Evolutionary conservation across 78 protist species (phyloP).

Genomic region (Cavenderia fasciculata): DNA sequence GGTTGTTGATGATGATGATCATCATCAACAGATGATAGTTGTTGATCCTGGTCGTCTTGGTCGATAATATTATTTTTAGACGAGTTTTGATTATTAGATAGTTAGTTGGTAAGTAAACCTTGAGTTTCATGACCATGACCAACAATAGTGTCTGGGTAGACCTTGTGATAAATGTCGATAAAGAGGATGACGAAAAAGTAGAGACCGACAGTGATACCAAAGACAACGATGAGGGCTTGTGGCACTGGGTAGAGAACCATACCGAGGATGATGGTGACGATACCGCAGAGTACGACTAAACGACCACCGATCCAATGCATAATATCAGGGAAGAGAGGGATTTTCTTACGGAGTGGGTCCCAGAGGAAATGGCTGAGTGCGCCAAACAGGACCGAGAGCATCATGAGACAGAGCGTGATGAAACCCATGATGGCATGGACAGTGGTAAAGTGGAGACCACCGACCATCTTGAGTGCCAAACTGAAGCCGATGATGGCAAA

Average conservation of each 20-base stretch:
- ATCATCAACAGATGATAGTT: no score
- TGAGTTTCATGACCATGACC: background rate
- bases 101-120: background rate
- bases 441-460: conserved; percentile 37
- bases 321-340: conserved; percentile 72
- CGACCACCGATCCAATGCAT: conserved; percentile 60
- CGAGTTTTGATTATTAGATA: no score
- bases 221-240: conserved; percentile 28
- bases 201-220: conserved; percentile 29
- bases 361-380: conserved; percentile 32
- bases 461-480: conserved; percentile 19
- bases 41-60: no score
- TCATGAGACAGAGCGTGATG: conserved; percentile 3
- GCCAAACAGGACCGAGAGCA: conserved; percentile 23
- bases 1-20: no score
- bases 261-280: conserved; percentile 66
- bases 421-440: conserved; percentile 52
- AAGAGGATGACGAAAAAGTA: background rate
- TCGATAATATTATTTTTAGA: no score
- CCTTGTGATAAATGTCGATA: conserved; percentile 34
- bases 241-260: conserved; percentile 45
- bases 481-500: conserved; percentile 36
- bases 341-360: conserved; percentile 48
- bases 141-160: conserved; percentile 8
- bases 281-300: background rate